Evolutionary conservation across 2,329 filamentous ascomycete species (phyloP).

Genomic region (Aspergillus hortae): DNA sequence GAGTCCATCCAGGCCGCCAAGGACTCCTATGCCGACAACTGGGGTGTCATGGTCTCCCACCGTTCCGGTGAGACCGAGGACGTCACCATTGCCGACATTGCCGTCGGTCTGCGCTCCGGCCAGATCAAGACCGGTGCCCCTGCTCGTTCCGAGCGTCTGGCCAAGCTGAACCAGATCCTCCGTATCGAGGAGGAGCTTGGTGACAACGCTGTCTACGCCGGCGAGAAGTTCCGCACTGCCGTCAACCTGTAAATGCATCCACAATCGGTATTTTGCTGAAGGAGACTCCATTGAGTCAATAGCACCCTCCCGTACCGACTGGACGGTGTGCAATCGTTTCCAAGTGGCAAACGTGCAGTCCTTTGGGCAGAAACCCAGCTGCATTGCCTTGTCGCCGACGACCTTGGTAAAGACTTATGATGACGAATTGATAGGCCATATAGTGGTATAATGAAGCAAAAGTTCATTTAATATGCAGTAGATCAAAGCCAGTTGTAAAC

Average conservation of each 20-base stretch:
- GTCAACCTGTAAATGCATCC: conserved; percentile 70
- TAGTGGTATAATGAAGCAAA: conserved; percentile 22
- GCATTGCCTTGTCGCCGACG: conserved; percentile 6
- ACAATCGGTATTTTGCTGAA: background rate
- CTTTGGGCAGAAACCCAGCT: conserved; percentile 6
- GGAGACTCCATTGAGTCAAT: background rate
- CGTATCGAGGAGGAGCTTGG: conserved; percentile 99
- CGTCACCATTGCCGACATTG: conserved; percentile 97
- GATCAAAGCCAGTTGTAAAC: background rate
- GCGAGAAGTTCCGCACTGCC: conserved; percentile 83
- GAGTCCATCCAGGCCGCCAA: conserved; percentile 99
- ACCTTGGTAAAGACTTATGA: conserved; percentile 19
- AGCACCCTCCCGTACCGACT: background rate
- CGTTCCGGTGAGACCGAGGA: conserved; percentile 99
- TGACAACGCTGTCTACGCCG: conserved; percentile 85
- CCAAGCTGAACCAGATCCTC: conserved; percentile 99
- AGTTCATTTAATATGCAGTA: conserved; percentile 1
- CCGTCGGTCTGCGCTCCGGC: conserved; percentile 90
- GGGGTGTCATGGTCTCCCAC: conserved; percentile 99
- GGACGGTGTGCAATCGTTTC: conserved; percentile 4
- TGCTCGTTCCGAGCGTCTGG: conserved; percentile 92
- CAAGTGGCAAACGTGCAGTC: conserved; percentile 6
- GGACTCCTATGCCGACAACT: conserved; percentile 91
- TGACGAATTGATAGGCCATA: conserved; percentile 23
- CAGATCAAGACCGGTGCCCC: conserved; percentile 99